Evolutionary conservation across 441 rosid genomes (phyloP).

Genomic region (Mallotus repandus): DNA sequence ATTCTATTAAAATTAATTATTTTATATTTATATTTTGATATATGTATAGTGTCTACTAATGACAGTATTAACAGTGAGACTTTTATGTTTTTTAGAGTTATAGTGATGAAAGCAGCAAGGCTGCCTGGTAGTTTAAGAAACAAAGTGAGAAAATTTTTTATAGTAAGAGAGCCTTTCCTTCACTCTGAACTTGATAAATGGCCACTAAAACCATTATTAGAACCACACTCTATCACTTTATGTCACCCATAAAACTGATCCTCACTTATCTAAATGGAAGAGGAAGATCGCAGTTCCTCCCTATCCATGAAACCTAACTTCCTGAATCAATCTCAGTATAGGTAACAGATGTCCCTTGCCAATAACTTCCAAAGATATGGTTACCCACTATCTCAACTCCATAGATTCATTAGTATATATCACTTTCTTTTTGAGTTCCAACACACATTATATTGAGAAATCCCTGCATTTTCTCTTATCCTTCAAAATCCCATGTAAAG

Average conservation of each 20-base stretch:
- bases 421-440: slow-evolving; percentile 38
- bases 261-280: not conserved
- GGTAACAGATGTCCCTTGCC: slow-evolving; percentile 53
- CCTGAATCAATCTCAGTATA: slow-evolving; percentile 30
- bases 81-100: too few relatives aligned
- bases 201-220: slow-evolving; percentile 12
- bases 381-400: slow-evolving; percentile 53
- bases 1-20: too few relatives aligned
- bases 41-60: too few relatives aligned
- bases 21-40: too few relatives aligned
- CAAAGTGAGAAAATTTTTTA: not conserved
- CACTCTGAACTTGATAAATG: slow-evolving; percentile 10
- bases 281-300: not conserved
- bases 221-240: not conserved
- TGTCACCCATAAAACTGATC: not conserved
- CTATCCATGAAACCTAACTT: slow-evolving; percentile 18
- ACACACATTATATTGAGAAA: slow-evolving; percentile 41
- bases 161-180: not conserved
- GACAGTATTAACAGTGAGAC: too few relatives aligned
- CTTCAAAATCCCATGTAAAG: slow-evolving; percentile 47
- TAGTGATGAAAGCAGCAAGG: not conserved
- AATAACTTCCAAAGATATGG: slow-evolving; percentile 68
- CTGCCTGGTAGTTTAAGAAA: not conserved
- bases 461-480: slow-evolving; percentile 55
- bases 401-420: slow-evolving; percentile 43